Percentiles rank a stretch among this genome's conserved stretches.
phyloP scores from a whole-genome alignment of 306 rosid genomes.

The Luffa acutangula region DNA sequence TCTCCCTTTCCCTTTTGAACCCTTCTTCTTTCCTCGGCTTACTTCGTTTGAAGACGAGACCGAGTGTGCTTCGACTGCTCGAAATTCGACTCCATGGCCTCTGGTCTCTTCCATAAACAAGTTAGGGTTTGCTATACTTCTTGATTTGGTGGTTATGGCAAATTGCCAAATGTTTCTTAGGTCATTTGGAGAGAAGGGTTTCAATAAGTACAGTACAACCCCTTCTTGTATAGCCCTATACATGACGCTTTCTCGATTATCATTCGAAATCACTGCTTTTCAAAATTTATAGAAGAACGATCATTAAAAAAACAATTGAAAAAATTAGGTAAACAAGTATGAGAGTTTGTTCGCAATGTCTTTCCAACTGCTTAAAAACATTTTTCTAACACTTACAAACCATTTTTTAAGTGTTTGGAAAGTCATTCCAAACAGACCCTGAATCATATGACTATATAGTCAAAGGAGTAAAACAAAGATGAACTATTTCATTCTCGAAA shows the following conservation, averaged over 20 bases:
- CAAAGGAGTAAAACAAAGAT: background rate
- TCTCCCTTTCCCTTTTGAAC: background rate
- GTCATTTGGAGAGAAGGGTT: conserved; percentile 13
- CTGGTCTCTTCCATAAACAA: background rate
- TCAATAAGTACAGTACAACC: conserved; percentile 8
- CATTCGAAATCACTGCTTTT: conserved; percentile 12
- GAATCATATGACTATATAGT: background rate
- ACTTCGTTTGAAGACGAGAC: background rate
- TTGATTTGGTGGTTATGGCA: background rate
- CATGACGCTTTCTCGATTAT: background rate
- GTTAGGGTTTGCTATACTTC: background rate
- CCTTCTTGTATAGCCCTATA: conserved; percentile 6
- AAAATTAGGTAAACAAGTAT: background rate
- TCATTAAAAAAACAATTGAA: background rate
- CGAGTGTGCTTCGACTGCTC: background rate
- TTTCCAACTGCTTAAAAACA: no score
- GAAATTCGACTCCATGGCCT: background rate
- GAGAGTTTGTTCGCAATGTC: background rate
- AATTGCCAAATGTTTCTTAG: conserved; percentile 19
- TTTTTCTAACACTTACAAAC: no score
- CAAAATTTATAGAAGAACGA: background rate
- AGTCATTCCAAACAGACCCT: no score
- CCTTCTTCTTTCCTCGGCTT: background rate
- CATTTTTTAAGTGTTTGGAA: no score
- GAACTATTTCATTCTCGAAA: background rate